Evolutionary conservation across 345 rosid genomes (phyloP).

Genomic region (Erysimum cheiranthoides): DNA sequence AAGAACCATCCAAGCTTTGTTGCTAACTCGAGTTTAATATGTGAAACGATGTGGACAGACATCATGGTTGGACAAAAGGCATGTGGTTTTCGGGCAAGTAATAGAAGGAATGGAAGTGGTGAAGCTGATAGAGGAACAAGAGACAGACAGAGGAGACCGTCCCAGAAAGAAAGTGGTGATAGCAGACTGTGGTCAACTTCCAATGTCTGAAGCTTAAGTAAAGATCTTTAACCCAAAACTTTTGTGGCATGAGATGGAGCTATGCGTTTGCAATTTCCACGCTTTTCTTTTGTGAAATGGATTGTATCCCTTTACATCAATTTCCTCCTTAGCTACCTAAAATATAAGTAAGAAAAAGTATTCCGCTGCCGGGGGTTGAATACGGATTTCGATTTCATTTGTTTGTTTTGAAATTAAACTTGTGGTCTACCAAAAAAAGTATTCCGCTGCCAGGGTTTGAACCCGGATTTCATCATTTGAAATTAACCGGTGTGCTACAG

Average conservation of each 20-base stretch:
- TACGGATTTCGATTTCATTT: background rate
- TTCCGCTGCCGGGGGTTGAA: background rate
- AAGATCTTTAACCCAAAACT: conserved; percentile 3
- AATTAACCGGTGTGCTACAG: conserved; percentile 1
- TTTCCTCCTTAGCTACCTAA: background rate
- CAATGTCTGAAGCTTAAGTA: conserved; percentile 57
- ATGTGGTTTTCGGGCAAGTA: conserved; percentile 97
- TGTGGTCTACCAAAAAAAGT: background rate
- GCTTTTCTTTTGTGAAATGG: conserved; percentile 23
- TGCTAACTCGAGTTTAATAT: conserved; percentile 7
- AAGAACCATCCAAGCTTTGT: background rate
- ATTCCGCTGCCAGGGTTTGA: background rate
- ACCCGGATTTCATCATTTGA: conserved; percentile 1
- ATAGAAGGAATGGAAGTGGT: conserved; percentile 94
- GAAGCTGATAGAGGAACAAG: conserved; percentile 69
- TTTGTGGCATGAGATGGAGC: conserved; percentile 14
- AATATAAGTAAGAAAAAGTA: background rate
- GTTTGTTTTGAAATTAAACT: background rate
- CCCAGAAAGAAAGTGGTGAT: conserved; percentile 84
- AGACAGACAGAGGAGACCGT: conserved; percentile 97
- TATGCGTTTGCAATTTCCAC: conserved; percentile 35
- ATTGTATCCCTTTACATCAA: conserved; percentile 17
- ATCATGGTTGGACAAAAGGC: conserved; percentile 93
- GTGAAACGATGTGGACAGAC: conserved; percentile 61
- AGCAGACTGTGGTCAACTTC: conserved; percentile 94